These are phyloP conservation scores for Fusarium beomiforme DNA, from an alignment of 2,329 filamentous ascomycete genomes.

Conservation along the genomic window DNA sequence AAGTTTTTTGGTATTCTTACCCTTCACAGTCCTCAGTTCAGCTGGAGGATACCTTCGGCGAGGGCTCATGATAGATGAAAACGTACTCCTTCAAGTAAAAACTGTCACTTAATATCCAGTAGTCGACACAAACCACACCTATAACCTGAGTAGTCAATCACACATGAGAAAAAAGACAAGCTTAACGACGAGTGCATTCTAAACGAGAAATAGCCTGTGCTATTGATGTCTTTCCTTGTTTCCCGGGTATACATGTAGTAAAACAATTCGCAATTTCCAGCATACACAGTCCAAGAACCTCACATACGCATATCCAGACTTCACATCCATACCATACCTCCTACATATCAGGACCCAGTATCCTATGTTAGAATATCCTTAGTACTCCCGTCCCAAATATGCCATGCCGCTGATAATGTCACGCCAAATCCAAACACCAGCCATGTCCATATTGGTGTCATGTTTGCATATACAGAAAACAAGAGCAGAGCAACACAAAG, in stretches of 20 bases:
- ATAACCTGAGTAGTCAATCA: not conserved
- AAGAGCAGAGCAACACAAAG: not conserved
- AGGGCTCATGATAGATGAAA: too few relatives aligned
- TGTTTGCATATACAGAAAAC: constrained; percentile 17
- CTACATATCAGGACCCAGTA: constrained; percentile 9
- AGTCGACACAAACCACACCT: not conserved
- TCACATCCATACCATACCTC: not conserved
- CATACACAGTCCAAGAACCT: constrained; percentile 2
- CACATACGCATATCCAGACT: constrained; percentile 1
- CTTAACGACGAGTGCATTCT: not conserved
- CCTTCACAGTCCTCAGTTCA: too few relatives aligned
- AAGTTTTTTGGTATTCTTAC: too few relatives aligned
- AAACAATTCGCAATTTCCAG: constrained; percentile 15
- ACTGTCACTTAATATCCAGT: too few relatives aligned
- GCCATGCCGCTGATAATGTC: constrained; percentile 18
- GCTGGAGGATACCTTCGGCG: too few relatives aligned
- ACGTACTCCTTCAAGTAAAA: too few relatives aligned
- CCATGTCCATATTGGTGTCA: constrained; percentile 2
- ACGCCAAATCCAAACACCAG: constrained; percentile 17
- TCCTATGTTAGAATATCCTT: constrained; percentile 13
- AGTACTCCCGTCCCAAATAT: constrained; percentile 28
- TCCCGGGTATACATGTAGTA: constrained; percentile 31
- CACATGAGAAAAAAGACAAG: not conserved
- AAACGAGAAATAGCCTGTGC: constrained; percentile 10
- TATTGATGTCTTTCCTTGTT: not conserved